A percentile compares a stretch with the other conserved stretches of the same genome.
Evolutionary conservation across 139 green algal genomes (phyloP).

Genomic region (Penium margaritaceum): DNA sequence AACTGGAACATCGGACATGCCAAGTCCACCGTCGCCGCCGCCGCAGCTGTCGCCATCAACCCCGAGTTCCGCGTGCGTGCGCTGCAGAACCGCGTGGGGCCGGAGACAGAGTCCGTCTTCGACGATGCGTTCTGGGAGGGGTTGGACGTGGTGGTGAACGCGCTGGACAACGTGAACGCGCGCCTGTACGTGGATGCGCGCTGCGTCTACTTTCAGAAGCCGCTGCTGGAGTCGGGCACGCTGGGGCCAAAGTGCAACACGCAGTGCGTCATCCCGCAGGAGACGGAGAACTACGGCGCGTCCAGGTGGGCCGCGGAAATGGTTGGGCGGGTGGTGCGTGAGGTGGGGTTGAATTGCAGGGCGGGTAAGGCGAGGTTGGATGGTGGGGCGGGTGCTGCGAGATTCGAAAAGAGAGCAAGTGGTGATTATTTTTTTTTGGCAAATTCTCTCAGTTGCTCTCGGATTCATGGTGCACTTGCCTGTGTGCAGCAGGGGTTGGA

Average conservation of each 20-base stretch:
- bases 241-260: conserved; percentile 98
- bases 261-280: conserved; percentile 64
- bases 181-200: conserved; percentile 79
- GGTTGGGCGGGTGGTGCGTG: too few relatives aligned
- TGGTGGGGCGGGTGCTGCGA: too few relatives aligned
- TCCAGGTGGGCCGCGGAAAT: too few relatives aligned
- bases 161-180: conserved; percentile 94
- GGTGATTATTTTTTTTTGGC: too few relatives aligned
- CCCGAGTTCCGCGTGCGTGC: conserved; percentile 57
- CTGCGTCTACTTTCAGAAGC: conserved; percentile 96
- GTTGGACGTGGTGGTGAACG: conserved; percentile 88
- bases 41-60: conserved; percentile 77
- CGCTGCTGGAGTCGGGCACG: conserved; percentile 89
- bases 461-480: too few relatives aligned
- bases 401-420: too few relatives aligned
- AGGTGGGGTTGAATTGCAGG: too few relatives aligned
- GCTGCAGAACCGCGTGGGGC: conserved; percentile 90
- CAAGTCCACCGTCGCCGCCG: conserved; percentile 72
- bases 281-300: conserved; percentile 96
- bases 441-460: too few relatives aligned
- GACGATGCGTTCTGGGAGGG: conserved; percentile 86
- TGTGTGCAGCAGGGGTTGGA: too few relatives aligned
- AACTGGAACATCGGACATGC: conserved; percentile 87
- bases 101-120: conserved; percentile 86
- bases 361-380: too few relatives aligned